Percentiles rank a stretch among this genome's conserved stretches.
These are phyloP conservation scores for Gossypium aridum DNA, from an alignment of 441 rosid genomes.

Conservation along the genomic window DNA sequence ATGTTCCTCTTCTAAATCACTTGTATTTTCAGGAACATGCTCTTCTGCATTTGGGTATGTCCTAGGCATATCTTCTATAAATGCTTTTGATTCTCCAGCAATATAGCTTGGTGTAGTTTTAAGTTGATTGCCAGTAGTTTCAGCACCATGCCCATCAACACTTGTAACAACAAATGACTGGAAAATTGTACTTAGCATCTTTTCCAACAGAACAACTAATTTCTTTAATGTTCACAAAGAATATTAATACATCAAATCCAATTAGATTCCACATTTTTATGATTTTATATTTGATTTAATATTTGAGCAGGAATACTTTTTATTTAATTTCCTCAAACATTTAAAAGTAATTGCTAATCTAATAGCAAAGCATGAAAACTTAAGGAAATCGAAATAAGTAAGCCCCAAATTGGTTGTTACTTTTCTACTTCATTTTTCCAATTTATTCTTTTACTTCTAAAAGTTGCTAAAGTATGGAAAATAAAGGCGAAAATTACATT, in stretches of 20 bases:
- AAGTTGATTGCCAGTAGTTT: conserved; percentile 24
- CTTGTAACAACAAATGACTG: conserved; percentile 51
- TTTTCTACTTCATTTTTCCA: background rate
- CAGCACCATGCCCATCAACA: conserved; percentile 31
- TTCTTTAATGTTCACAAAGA: background rate
- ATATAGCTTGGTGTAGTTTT: conserved; percentile 27
- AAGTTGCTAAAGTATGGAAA: background rate
- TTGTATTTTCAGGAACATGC: conserved; percentile 1
- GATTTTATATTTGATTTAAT: background rate
- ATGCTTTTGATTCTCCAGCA: conserved; percentile 40
- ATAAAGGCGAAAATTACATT: background rate
- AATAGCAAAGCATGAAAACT: background rate
- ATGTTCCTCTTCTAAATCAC: conserved; percentile 27
- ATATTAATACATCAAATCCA: background rate
- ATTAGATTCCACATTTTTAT: background rate
- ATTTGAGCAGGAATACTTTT: background rate
- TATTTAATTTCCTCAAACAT: background rate
- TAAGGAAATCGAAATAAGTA: background rate
- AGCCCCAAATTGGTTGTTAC: background rate
- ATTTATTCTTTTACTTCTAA: background rate
- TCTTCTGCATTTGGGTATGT: conserved; percentile 21
- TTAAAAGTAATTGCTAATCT: background rate
- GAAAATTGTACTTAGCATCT: background rate
- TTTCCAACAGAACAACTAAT: background rate
- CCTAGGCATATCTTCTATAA: conserved; percentile 26